A percentile compares a stretch with the other conserved stretches of the same genome.
These are phyloP conservation scores for Rhizoclosmatium sp. DNA, from an alignment of 192 early-diverging fungal species.

Conservation along the genomic window DNA sequence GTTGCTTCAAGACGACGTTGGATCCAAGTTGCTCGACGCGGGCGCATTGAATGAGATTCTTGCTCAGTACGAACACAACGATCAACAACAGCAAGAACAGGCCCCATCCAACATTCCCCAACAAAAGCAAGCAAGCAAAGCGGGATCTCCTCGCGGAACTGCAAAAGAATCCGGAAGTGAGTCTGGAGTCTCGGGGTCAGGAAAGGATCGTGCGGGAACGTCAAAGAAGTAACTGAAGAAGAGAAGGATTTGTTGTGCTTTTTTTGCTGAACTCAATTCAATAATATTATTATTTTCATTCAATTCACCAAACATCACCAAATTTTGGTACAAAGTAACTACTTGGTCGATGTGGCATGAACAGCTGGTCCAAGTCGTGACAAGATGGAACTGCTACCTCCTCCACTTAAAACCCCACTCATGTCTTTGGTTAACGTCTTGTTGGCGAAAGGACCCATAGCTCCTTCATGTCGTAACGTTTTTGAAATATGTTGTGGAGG, in stretches of 20 bases:
- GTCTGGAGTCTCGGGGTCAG: too few relatives aligned
- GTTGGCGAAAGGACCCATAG: neutral
- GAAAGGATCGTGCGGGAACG: too few relatives aligned
- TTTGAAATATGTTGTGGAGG: neutral
- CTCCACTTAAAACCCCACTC: conserved; percentile 3
- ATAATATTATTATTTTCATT: too few relatives aligned
- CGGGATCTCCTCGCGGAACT: neutral
- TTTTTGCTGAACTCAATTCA: too few relatives aligned
- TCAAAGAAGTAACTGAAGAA: too few relatives aligned
- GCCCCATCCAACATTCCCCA: neutral
- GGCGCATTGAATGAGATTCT: conserved; percentile 14
- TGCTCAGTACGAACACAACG: neutral
- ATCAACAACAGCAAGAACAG: neutral
- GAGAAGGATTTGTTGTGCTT: too few relatives aligned
- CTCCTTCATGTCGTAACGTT: neutral
- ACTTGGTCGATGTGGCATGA: too few relatives aligned
- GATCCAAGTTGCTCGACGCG: neutral
- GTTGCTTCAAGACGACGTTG: neutral
- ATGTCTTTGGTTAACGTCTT: neutral
- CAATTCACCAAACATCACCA: too few relatives aligned
- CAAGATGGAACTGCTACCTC: neutral
- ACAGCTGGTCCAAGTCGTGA: neutral
- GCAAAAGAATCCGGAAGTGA: too few relatives aligned
- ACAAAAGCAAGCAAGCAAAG: neutral
- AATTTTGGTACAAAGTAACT: too few relatives aligned